Percentiles rank a stretch among this genome's conserved stretches.
These are phyloP conservation scores for Lenwebbia sp. DNA, from an alignment of 345 rosid species.

Conservation along the genomic window DNA sequence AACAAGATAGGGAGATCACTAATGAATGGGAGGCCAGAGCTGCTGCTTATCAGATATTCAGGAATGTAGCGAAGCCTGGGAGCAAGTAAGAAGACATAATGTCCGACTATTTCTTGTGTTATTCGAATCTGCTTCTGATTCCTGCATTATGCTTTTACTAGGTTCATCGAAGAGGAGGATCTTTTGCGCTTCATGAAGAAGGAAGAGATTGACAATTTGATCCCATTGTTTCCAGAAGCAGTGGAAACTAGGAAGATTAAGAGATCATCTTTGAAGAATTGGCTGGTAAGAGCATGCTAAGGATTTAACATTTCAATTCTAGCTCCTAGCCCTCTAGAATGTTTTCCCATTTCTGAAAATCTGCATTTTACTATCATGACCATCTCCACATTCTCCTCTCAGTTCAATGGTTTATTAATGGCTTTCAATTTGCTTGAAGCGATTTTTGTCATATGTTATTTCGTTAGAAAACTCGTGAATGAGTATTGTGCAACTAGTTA, in stretches of 20 bases:
- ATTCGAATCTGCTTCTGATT: neutral
- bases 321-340: neutral
- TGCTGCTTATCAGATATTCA: conserved; percentile 53
- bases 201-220: conserved; percentile 40
- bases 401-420: neutral
- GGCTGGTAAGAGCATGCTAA: conserved; percentile 37
- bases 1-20: conserved; percentile 40
- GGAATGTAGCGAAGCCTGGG: conserved; percentile 45
- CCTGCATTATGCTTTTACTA: neutral
- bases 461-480: neutral
- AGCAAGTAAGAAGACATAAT: conserved; percentile 30
- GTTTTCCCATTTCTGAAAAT: neutral
- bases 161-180: conserved; percentile 62
- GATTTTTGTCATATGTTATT: neutral
- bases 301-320: neutral
- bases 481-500: neutral
- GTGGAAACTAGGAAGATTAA: conserved; percentile 45
- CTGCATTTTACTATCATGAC: neutral
- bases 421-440: neutral
- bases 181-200: conserved; percentile 51
- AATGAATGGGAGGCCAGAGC: conserved; percentile 64
- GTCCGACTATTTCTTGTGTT: neutral
- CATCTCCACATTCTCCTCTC: neutral
- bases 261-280: conserved; percentile 44
- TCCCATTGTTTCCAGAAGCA: conserved; percentile 47